These are phyloP conservation scores for Nephelium lappaceum DNA, from an alignment of 345 rosid genomes.

Conservation along the genomic window DNA sequence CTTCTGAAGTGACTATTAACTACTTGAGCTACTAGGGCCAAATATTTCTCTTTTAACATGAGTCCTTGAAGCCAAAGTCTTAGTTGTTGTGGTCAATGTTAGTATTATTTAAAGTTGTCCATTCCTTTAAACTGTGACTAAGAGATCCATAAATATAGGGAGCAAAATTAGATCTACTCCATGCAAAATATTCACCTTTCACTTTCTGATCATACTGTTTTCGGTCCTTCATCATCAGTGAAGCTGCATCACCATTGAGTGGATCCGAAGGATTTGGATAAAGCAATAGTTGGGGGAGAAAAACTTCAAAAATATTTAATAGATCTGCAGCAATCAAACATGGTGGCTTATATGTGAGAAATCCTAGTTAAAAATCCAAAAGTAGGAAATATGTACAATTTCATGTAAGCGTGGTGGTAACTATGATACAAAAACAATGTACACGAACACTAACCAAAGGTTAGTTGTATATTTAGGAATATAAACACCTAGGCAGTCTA, in stretches of 20 bases:
- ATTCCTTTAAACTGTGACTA: neutral
- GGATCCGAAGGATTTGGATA: conserved; percentile 81
- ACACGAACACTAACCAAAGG: neutral
- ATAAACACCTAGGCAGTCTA: neutral
- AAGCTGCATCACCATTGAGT: conserved; percentile 70
- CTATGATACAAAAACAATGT: neutral
- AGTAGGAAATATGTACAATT: neutral
- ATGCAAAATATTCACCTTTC: conserved; percentile 45
- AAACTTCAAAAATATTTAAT: conserved; percentile 68
- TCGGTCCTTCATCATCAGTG: conserved; percentile 70
- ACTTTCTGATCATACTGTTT: conserved; percentile 69
- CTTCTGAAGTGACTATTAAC: neutral
- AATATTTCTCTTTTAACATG: neutral
- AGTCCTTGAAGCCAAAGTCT: neutral
- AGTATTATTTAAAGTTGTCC: neutral
- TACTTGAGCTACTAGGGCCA: neutral
- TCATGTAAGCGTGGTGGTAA: neutral
- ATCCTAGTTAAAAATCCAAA: conserved; percentile 2
- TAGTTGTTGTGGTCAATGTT: neutral
- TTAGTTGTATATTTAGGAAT: neutral
- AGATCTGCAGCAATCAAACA: conserved; percentile 51
- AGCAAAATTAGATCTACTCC: neutral
- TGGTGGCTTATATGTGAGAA: conserved; percentile 4
- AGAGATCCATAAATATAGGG: neutral
- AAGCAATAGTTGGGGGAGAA: conserved; percentile 70